Evolutionary conservation across 352 stramenopile genomes (phyloP), one percentile per base, ranked within the genome.

Genomic region (Phytopythium oedochilum): DNA sequence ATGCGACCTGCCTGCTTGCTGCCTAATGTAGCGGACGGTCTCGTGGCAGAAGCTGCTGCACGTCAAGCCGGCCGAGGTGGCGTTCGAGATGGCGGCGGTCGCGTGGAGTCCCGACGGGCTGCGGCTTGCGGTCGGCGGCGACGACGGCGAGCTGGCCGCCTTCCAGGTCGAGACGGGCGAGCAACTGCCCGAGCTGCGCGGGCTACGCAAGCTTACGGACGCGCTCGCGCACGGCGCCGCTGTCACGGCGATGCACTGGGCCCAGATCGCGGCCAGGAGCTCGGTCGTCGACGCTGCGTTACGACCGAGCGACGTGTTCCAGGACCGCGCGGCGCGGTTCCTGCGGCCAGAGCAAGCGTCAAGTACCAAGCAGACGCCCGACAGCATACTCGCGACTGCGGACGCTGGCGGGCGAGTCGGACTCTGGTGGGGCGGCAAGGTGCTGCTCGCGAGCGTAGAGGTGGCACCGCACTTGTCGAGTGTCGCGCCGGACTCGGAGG

Each of bases 21-120:
- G 58, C 39, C 46, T 26, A n/a, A 15, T 4, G 10, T 54, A 94
- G 83, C 77, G 80, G 28, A 85, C 79, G 38, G 76, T 87, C 0
- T 87, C 76, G 15, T 94, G 83, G 83, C 83, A 92, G 47, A 81
- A 78, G 10, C 45, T 90, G 52, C 43, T 94, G 45, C 79, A 90
- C 34, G 55, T 90, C 42, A 86, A 87, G 54, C 66, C 78, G 20
- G 77, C 78, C 2, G 74, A 90, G 25, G 63, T 88, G 18, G 53
- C 49, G 17, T 78, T 83, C 5, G 69, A 86, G 43, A 79, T 89
- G 53, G 47, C 70, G 55, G 60, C 64, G 10, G 12, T 94, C 26
- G 73, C 46, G 23, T 94, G 83, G 83, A 83, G 71, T 55, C 81
- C 81, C 2, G 71, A 91, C 40, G 83, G 83, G 9, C 62, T 77